Base-by-base conservation (phyloP, 257 asterid genomes). In the Sherardia arvensis region DNA sequence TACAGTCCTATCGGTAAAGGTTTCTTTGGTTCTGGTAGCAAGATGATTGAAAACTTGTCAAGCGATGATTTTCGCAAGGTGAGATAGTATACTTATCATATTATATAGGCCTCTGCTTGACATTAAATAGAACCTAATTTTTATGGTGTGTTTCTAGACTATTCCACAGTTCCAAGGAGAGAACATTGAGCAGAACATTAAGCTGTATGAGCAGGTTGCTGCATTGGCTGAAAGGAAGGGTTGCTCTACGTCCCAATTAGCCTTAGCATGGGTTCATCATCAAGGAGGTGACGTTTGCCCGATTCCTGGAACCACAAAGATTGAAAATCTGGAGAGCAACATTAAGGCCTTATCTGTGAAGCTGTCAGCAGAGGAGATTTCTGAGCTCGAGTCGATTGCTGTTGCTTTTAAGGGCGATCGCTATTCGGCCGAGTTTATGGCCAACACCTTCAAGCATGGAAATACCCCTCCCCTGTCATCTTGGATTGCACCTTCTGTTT, bases 371-470 rank as follows among this genome's bases (percentile, higher is more conserved):
- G 74, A 73, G 36, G 85, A 79, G 51, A 67, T 33, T 65, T 26
- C 54, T 7, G 76, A 82, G 33, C 81, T 79, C 15, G 83, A 82
- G 65, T 67, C 77, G 0, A 69, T 77, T 58, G 83, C 73, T 29
- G 74, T 53, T 59, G 65, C 67, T 7, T 74, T 80, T 32, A 79
- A 58, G 73, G 90, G 87, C 4, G 87, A 84, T 18, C 64, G 83
- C 29, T 58, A 71, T 21, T 5, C 69, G 5, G 14, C 70, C 5
- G 38, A 5, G 20, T 2, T 17, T 11, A 18, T 15, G 60, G 40
- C 49, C 1, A 9, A 12, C 5, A 70, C 79, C 18, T 67, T 73
- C 73, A 71, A 40, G 43, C 8, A 34, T 32, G 66, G 78, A 3
- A 67, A 74, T 25, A 78, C 83, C 23, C 83, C 83, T 3, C 64